phyloP scores from a whole-genome alignment of 108 stramenopile genomes.

The Nitzschia putrida region DNA sequence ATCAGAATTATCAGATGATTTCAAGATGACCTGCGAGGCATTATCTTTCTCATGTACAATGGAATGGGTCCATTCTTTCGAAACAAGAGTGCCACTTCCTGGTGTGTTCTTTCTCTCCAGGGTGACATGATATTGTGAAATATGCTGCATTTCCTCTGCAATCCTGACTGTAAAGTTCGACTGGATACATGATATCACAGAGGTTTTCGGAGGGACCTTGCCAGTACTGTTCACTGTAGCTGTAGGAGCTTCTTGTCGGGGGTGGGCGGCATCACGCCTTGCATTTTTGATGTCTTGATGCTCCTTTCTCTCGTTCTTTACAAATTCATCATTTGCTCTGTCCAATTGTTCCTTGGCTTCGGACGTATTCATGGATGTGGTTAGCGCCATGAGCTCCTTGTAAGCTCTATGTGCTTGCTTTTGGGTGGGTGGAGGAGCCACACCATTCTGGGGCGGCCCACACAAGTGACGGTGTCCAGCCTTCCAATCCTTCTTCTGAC shows the following conservation, averaged over 20 bases:
- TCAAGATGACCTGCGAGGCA: too few species aligned
- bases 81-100: too few species aligned
- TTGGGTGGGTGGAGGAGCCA: neutral
- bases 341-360: conserved; percentile 21
- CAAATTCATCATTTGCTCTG: conserved; percentile 4
- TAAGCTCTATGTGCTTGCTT: conserved; percentile 16
- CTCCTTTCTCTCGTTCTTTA: neutral
- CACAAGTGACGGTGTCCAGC: conserved; percentile 28
- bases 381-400: conserved; percentile 18
- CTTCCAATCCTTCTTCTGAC: conserved; percentile 47
- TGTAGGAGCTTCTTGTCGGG: conserved; percentile 3
- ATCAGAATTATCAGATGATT: too few species aligned
- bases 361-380: neutral
- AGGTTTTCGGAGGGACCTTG: neutral
- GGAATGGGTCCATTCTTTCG: too few species aligned
- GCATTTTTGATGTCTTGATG: too few species aligned
- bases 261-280: neutral
- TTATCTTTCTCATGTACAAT: too few species aligned
- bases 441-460: neutral
- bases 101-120: too few species aligned
- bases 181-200: neutral
- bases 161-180: too few species aligned
- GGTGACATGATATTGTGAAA: conserved; percentile 20
- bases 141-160: conserved; percentile 37
- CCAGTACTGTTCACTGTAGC: neutral